These are phyloP conservation scores for Chlamydomonas sp. DNA, from an alignment of 139 green algal genomes.

Conservation along the genomic window DNA sequence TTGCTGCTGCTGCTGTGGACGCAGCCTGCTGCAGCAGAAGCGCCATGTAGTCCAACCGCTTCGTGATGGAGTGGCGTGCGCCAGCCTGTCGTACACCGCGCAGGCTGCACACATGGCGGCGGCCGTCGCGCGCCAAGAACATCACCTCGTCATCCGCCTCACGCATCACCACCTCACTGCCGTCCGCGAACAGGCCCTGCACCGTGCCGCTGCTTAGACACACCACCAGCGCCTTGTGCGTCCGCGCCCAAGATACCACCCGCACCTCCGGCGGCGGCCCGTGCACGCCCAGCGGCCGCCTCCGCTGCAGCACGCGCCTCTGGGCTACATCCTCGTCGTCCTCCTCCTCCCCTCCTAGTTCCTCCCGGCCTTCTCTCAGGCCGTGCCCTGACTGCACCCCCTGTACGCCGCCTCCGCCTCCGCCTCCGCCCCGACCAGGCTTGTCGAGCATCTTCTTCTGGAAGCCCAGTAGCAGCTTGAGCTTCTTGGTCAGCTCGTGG, in stretches of 20 bases:
- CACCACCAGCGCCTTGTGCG: slow-evolving; percentile 25
- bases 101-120: not conserved
- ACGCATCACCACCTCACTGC: slow-evolving; percentile 33
- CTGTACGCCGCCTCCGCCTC: not conserved
- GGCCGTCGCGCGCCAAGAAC: slow-evolving; percentile 19
- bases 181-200: slow-evolving; percentile 29
- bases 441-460: not conserved
- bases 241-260: slow-evolving; percentile 21
- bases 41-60: slow-evolving; percentile 20
- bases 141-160: slow-evolving; percentile 26
- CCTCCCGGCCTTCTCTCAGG: no score
- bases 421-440: not conserved
- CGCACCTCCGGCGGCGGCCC: not conserved
- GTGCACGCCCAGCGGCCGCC: not conserved
- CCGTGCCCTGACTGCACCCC: no score
- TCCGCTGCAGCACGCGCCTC: not conserved
- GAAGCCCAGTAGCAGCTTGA: slow-evolving; percentile 26
- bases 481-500: slow-evolving; percentile 34
- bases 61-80: not conserved
- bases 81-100: not conserved
- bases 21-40: not conserved
- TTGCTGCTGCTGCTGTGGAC: no score
- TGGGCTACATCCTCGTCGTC: not conserved
- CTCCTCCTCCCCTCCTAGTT: not conserved
- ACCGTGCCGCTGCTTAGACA: slow-evolving; percentile 15